Percentiles rank a stretch among this genome's conserved stretches.
Evolutionary conservation across 257 asterid species (phyloP).

Genomic region (Solanum lignicaule): DNA sequence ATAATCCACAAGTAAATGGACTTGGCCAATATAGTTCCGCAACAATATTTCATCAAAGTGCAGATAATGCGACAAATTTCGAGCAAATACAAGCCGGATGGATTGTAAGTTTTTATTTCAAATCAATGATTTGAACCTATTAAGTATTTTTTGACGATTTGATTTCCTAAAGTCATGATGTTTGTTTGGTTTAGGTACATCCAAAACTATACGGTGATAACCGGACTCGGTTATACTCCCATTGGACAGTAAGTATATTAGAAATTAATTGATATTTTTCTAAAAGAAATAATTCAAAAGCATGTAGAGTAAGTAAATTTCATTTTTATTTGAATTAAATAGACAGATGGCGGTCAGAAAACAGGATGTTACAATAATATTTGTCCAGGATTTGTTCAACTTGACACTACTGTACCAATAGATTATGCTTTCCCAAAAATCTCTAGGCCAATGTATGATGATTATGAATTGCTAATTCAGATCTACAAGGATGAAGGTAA

Average conservation of each 20-base stretch:
- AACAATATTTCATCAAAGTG: not conserved
- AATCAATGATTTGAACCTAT: no score
- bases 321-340: not conserved
- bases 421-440: not conserved
- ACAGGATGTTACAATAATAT: not conserved
- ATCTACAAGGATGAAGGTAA: not conserved
- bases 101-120: not conserved
- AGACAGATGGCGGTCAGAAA: not conserved
- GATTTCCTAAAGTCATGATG: no score
- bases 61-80: not conserved
- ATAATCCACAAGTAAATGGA: not conserved
- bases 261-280: not conserved
- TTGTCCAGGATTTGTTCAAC: not conserved
- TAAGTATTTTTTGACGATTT: no score
- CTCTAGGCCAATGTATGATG: not conserved
- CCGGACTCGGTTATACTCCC: not conserved
- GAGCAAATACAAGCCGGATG: not conserved
- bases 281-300: not conserved
- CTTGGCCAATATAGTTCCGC: not conserved
- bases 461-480: not conserved
- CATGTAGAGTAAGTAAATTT: not conserved
- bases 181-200: not conserved
- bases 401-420: not conserved
- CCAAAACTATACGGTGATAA: not conserved
- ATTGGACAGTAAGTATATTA: not conserved